Conservation (phyloP, 2,329 filamentous ascomycete genomes). For the Trichophaea hybrida region DNA sequence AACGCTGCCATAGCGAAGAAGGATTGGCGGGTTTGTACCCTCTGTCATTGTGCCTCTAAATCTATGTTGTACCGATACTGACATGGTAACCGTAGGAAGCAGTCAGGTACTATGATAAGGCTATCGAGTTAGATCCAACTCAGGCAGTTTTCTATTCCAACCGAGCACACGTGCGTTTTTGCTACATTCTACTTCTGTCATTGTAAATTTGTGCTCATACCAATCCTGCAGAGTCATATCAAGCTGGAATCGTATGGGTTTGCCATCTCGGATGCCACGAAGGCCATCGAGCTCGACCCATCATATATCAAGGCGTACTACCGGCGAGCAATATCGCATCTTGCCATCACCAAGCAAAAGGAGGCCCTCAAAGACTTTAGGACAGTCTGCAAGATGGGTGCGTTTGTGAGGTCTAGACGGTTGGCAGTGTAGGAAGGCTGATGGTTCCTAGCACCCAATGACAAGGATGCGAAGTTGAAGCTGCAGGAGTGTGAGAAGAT, state of each 20-base stretch:
- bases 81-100: slow-evolving; percentile 38
- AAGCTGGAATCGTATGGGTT: slow-evolving; percentile 93
- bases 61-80: not conserved
- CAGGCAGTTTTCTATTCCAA: slow-evolving; percentile 90
- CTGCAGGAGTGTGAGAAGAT: slow-evolving; percentile 88
- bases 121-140: slow-evolving; percentile 67
- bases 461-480: slow-evolving; percentile 84
- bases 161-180: slow-evolving; percentile 63
- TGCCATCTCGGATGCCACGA: slow-evolving; percentile 78
- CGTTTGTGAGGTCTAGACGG: not conserved
- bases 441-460: slow-evolving; percentile 48
- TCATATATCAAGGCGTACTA: slow-evolving; percentile 93
- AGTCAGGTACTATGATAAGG: slow-evolving; percentile 70
- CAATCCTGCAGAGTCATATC: slow-evolving; percentile 57
- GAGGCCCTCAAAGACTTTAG: slow-evolving; percentile 89
- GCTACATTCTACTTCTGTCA: slow-evolving; percentile 28
- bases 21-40: slow-evolving; percentile 46
- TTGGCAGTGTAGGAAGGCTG: not conserved
- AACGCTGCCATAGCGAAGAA: slow-evolving; percentile 84
- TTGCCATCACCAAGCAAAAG: slow-evolving; percentile 74
- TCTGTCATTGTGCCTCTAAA: not conserved
- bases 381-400: slow-evolving; percentile 59
- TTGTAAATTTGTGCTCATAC: slow-evolving; percentile 37
- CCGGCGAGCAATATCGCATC: slow-evolving; percentile 78
- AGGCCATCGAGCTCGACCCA: slow-evolving; percentile 78